Percentiles rank a stretch among this genome's conserved stretches.
phyloP scores from a whole-genome alignment of 768 basidiomycete species.

The Auricularia cornea region DNA sequence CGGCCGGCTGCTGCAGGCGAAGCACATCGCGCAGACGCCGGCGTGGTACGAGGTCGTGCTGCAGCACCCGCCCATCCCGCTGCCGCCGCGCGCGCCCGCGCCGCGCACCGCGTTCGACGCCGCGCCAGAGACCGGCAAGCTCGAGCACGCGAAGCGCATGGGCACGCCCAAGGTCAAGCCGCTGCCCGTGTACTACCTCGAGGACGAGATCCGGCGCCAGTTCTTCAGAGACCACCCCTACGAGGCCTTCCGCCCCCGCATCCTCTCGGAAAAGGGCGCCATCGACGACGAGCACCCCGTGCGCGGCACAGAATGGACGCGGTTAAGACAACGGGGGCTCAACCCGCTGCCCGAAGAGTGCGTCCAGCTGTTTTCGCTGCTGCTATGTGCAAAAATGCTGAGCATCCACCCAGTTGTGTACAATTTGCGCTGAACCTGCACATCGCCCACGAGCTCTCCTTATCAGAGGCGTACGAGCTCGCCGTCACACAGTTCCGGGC shows the following conservation, averaged over 20 bases:
- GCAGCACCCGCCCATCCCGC: slow-evolving; percentile 77
- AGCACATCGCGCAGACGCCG: slow-evolving; percentile 56
- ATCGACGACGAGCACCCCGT: slow-evolving; percentile 51
- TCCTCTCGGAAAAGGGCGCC: slow-evolving; percentile 60
- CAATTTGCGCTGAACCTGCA: slow-evolving; percentile 75
- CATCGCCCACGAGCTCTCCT: slow-evolving; percentile 47
- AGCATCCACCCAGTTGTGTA: slow-evolving; percentile 48
- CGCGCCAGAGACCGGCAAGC: neutral
- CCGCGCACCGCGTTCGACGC: slow-evolving; percentile 47
- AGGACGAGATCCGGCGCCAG: slow-evolving; percentile 78
- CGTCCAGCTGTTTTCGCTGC: slow-evolving; percentile 24
- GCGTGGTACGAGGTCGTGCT: slow-evolving; percentile 81
- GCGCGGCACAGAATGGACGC: slow-evolving; percentile 59
- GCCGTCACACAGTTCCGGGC: slow-evolving; percentile 83
- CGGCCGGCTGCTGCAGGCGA: slow-evolving; percentile 65
- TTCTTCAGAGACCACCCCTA: slow-evolving; percentile 97
- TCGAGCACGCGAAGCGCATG: slow-evolving; percentile 7
- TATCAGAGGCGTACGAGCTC: slow-evolving; percentile 71
- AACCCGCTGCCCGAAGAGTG: slow-evolving; percentile 91
- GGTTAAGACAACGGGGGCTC: slow-evolving; percentile 69
- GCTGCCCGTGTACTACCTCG: slow-evolving; percentile 61
- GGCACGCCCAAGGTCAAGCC: slow-evolving; percentile 29
- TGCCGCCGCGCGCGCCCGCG: slow-evolving; percentile 68
- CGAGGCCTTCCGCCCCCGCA: slow-evolving; percentile 78
- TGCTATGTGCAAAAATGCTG: slow-evolving; percentile 5